Conservation (phyloP, 257 asterid species). For the Fraxinus americana region DNA sequence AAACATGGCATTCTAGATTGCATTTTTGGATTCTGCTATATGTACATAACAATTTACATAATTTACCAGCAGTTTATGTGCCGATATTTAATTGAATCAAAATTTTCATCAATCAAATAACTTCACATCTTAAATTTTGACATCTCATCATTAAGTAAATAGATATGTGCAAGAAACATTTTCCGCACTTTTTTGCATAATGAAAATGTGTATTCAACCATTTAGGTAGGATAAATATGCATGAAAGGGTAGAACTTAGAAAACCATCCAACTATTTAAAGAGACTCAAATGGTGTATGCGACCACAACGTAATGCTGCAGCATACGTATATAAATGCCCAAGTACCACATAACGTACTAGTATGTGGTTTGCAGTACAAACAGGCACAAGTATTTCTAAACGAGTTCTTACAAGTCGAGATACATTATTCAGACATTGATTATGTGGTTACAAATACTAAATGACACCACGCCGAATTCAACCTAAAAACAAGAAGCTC, state of each 20-base stretch:
- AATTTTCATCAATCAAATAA: too few relatives aligned
- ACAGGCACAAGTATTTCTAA: conserved; percentile 13
- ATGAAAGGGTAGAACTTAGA: background rate
- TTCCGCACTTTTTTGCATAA: background rate
- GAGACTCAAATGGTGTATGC: background rate
- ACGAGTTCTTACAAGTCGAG: background rate
- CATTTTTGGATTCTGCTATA: background rate
- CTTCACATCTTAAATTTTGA: too few relatives aligned
- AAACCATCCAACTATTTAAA: background rate
- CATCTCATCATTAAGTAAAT: too few relatives aligned
- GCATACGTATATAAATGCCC: background rate
- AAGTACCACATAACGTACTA: background rate
- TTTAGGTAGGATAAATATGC: too few relatives aligned
- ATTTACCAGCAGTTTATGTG: too few relatives aligned
- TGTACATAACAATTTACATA: too few relatives aligned
- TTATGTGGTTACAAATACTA: conserved; percentile 3
- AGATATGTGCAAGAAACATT: too few relatives aligned
- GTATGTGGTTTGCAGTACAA: background rate
- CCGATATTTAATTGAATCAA: too few relatives aligned
- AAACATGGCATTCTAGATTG: background rate
- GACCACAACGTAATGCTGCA: background rate
- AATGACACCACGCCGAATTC: background rate
- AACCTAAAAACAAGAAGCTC: background rate
- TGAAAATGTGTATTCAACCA: background rate
- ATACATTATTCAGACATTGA: conserved; percentile 36